Evolutionary conservation across 2,329 filamentous ascomycete genomes (phyloP).

Genomic region (Fusarium xyrophilum): DNA sequence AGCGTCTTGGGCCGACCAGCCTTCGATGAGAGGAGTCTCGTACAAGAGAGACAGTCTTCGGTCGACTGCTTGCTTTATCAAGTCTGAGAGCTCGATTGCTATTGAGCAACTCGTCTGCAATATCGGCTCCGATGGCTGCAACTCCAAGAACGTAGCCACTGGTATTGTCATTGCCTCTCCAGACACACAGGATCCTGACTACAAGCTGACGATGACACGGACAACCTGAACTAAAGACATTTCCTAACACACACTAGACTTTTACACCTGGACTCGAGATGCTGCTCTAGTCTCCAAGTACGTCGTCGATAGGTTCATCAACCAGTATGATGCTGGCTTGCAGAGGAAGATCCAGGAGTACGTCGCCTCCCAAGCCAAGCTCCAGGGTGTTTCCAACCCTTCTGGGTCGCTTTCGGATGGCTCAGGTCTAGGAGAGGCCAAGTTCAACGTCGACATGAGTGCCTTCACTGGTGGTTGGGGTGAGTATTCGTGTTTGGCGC

Average conservation of each 20-base stretch:
- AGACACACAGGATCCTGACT: conserved; percentile 60
- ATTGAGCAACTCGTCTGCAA: conserved; percentile 63
- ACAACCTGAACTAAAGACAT: too few relatives aligned
- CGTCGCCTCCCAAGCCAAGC: conserved; percentile 68
- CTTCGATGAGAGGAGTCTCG: conserved; percentile 39
- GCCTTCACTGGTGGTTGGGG: conserved; percentile 74
- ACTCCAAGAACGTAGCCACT: conserved; percentile 54
- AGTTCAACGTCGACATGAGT: conserved; percentile 70
- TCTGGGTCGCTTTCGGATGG: conserved; percentile 65
- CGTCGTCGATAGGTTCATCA: conserved; percentile 69
- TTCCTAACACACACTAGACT: conserved; percentile 59
- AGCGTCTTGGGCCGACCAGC: conserved; percentile 56
- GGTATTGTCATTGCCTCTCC: conserved; percentile 66
- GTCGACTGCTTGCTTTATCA: conserved; percentile 63
- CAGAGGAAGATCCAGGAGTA: conserved; percentile 71
- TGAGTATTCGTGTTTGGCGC: conserved; percentile 19
- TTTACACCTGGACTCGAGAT: conserved; percentile 81
- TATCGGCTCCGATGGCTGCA: conserved; percentile 62
- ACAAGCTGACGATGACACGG: conserved; percentile 48
- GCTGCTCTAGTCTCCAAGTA: conserved; percentile 73
- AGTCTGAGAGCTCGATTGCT: conserved; percentile 59
- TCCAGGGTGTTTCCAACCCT: conserved; percentile 73
- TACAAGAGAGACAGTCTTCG: conserved; percentile 51
- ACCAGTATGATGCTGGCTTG: conserved; percentile 64
- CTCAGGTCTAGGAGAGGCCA: conserved; percentile 71